Percentiles rank a stretch among this genome's conserved stretches.
These are phyloP conservation scores for Urtica urens DNA, from an alignment of 306 rosid species.

Conservation along the genomic window DNA sequence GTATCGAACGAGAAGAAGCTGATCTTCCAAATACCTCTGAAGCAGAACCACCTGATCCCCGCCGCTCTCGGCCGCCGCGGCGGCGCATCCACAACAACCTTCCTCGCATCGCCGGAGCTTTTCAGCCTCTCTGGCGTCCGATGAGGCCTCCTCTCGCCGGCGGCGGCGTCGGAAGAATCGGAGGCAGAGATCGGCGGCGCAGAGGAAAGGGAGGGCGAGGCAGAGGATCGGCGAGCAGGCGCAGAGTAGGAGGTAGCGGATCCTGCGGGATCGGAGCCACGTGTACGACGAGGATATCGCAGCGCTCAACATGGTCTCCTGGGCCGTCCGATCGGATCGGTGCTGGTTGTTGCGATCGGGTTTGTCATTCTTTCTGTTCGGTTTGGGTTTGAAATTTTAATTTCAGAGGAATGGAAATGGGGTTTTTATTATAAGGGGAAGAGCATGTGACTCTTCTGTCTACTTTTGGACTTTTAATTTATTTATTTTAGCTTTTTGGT, in stretches of 20 bases:
- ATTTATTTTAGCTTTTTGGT: too few species aligned
- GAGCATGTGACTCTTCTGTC: neutral
- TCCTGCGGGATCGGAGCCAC: slow-evolving; percentile 24
- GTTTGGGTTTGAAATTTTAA: neutral
- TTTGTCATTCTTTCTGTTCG: neutral
- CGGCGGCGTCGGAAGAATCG: slow-evolving; percentile 13
- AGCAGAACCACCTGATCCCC: slow-evolving; percentile 26
- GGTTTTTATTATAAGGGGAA: neutral
- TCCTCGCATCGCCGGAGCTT: slow-evolving; percentile 28
- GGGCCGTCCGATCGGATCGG: slow-evolving; percentile 5
- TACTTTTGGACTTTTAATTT: neutral
- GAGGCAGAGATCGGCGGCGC: slow-evolving; percentile 25
- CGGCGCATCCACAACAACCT: slow-evolving; percentile 8
- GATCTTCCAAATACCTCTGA: slow-evolving; percentile 39
- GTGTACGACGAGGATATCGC: slow-evolving; percentile 11
- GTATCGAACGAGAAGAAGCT: slow-evolving; percentile 28
- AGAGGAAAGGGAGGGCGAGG: slow-evolving; percentile 25
- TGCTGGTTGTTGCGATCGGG: neutral
- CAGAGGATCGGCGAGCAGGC: slow-evolving; percentile 27
- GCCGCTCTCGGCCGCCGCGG: slow-evolving; percentile 2
- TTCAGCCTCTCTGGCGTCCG: slow-evolving; percentile 3
- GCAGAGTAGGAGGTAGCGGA: slow-evolving; percentile 17
- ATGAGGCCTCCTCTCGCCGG: neutral
- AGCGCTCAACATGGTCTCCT: slow-evolving; percentile 22
- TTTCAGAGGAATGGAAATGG: neutral